Base-by-base conservation (phyloP, 169 alveolate genomes). In the Babesia sp. region DNA sequence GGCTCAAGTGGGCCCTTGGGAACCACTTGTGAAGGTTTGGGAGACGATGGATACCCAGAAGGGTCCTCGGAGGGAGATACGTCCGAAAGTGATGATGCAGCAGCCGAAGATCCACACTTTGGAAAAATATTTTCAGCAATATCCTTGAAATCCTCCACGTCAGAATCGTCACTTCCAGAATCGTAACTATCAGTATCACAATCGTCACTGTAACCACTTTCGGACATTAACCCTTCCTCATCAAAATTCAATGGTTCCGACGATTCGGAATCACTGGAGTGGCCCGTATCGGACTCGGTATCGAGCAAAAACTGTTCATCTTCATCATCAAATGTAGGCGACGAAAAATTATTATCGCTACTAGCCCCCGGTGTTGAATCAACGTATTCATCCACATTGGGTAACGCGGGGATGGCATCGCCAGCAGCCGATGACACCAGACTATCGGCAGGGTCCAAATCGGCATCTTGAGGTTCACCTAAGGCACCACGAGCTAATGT, bases 291-390 rank as follows among this genome's bases (percentile, higher is more conserved):
- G 29, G 34, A 60, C 24, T 46, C 76, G 0, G n/a, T 57, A 5
- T 68, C 88, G 5, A 63, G 81, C 2, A 45, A 68, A 14, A 71
- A 71, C 59, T 58, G 71, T 54, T 83, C 88, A 18, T 78, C 71
- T 18, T 41, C 57, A 28, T 22, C 39, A 16, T 64, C 74, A 12
- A 64, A 39, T 12, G 4, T n/a, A 11, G 74, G 74, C 9, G 74
- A 31, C 9, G 31, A 3, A 14, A 64, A 64, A 34, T 64, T 44
- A 16, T 6, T 2, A 11, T 64, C 74, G 22, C 48, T 29, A 11
- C 5, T 8, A 16, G 63, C 59, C 11, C 51, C 74, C 22, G 34
- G 41, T 24, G 59, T 64, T 5, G 64, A 31, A 33, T 45, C 61
- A 9, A 64, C 61, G 33, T 7, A 64, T n/a, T 64, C 74, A 22